These are phyloP conservation scores for Trichoderma virens DNA, from an alignment of 495 filamentous ascomycete species.

Conservation along the genomic window DNA sequence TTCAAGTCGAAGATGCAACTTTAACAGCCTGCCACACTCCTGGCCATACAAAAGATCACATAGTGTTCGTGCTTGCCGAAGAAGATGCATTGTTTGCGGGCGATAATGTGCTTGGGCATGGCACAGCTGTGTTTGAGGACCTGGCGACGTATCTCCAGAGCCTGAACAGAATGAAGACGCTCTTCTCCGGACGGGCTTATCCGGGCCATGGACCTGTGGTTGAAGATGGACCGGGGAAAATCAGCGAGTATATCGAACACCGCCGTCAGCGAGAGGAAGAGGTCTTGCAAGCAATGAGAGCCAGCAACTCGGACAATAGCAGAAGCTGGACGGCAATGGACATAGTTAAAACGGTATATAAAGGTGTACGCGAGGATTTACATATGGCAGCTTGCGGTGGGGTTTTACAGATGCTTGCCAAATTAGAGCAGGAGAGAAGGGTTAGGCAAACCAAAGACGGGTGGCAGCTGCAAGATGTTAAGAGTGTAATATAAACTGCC, in stretches of 20 bases:
- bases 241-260: slow-evolving; percentile 66
- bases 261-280: slow-evolving; percentile 63
- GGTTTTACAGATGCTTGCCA: slow-evolving; percentile 58
- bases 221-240: slow-evolving; percentile 48
- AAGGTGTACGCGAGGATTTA: slow-evolving; percentile 65
- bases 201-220: slow-evolving; percentile 72
- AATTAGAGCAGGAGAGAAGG: slow-evolving; percentile 60
- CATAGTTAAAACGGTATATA: slow-evolving; percentile 79
- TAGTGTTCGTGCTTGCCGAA: slow-evolving; percentile 61
- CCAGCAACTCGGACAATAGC: slow-evolving; percentile 19
- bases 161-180: slow-evolving; percentile 52
- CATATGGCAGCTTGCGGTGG: slow-evolving; percentile 65
- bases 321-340: slow-evolving; percentile 60
- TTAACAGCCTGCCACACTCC: slow-evolving; percentile 62
- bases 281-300: slow-evolving; percentile 52
- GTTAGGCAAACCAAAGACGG: slow-evolving; percentile 42
- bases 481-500: slow-evolving; percentile 12
- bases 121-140: slow-evolving; percentile 75
- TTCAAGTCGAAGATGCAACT: slow-evolving; percentile 62
- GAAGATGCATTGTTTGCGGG: slow-evolving; percentile 78
- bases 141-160: slow-evolving; percentile 57
- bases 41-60: slow-evolving; percentile 74
- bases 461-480: slow-evolving; percentile 44
- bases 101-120: slow-evolving; percentile 80
- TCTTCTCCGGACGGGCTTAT: slow-evolving; percentile 55